Percentiles rank a stretch among this genome's conserved stretches.
These are phyloP conservation scores for Rosellinia necatrix DNA, from an alignment of 2,329 filamentous ascomycete genomes.

Conservation along the genomic window DNA sequence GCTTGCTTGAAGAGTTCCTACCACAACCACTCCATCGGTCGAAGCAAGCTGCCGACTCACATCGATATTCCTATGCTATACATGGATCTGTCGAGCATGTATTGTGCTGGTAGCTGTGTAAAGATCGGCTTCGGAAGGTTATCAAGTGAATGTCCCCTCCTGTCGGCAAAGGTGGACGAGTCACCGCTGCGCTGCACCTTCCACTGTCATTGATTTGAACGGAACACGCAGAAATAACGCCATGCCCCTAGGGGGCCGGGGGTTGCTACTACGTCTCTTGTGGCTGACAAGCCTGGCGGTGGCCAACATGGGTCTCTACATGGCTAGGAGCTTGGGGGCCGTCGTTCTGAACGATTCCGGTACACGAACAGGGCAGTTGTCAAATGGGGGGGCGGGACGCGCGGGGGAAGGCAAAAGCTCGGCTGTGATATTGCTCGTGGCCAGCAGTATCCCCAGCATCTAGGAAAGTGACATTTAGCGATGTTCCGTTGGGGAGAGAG, in stretches of 20 bases:
- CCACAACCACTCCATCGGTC: neutral
- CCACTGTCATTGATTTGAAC: neutral
- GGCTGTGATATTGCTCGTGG: too few relatives aligned
- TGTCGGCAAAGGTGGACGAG: neutral
- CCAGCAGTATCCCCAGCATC: too few relatives aligned
- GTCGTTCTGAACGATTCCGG: too few relatives aligned
- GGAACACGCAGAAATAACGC: too few relatives aligned
- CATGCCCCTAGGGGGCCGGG: too few relatives aligned
- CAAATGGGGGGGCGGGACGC: too few relatives aligned
- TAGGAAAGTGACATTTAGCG: too few relatives aligned
- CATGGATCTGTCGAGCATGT: neutral
- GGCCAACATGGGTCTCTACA: too few relatives aligned
- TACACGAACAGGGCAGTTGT: too few relatives aligned
- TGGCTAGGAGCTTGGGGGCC: too few relatives aligned
- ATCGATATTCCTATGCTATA: neutral
- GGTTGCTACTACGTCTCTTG: neutral
- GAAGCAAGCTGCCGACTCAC: slow-evolving; percentile 13
- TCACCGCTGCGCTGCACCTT: neutral
- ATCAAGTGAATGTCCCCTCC: slow-evolving; percentile 8
- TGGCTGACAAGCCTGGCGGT: neutral
- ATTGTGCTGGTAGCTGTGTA: slow-evolving; percentile 2
- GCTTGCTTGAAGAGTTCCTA: neutral
- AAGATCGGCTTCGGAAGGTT: neutral
- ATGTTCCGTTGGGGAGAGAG: too few relatives aligned
- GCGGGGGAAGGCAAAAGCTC: too few relatives aligned